Percentiles rank a stretch among this genome's conserved stretches.
phyloP scores from a whole-genome alignment of 2,329 filamentous ascomycete species.

The Orbilia quercus region DNA sequence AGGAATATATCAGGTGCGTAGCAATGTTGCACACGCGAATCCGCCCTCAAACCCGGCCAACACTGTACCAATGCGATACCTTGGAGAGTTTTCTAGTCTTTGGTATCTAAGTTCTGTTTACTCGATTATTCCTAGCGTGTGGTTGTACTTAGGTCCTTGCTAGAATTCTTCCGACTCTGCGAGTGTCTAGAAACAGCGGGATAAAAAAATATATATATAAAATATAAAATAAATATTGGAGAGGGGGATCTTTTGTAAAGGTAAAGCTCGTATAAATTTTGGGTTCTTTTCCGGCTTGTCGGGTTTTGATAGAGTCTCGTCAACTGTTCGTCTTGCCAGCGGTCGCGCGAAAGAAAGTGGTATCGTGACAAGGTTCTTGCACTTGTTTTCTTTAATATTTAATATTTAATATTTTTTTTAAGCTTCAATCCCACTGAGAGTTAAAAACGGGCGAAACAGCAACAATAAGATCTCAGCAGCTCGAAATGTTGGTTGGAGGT shows the following conservation, averaged over 20 bases:
- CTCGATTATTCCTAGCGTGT: constrained; percentile 30
- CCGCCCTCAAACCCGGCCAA: constrained; percentile 31
- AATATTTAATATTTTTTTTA: no score
- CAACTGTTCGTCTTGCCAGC: constrained; percentile 13
- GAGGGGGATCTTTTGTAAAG: no score
- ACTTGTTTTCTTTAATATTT: no score
- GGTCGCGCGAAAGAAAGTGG: background rate
- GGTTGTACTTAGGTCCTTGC: constrained; percentile 47
- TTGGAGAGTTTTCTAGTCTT: constrained; percentile 42
- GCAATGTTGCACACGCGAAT: constrained; percentile 45
- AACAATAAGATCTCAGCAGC: constrained; percentile 15
- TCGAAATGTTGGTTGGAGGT: constrained; percentile 44
- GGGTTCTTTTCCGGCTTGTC: no score
- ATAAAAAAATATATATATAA: no score
- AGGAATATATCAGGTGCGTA: constrained; percentile 21
- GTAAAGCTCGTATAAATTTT: no score
- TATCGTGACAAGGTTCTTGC: constrained; percentile 18
- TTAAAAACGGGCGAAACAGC: constrained; percentile 38
- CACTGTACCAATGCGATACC: constrained; percentile 34
- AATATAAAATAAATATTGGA: no score
- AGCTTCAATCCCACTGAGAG: background rate
- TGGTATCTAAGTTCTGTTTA: constrained; percentile 36
- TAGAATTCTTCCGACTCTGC: constrained; percentile 21
- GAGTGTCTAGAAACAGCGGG: constrained; percentile 10
- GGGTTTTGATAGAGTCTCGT: no score